phyloP scores from a whole-genome alignment of 2,329 filamentous ascomycete genomes.

The Incumbomyces delicatus region DNA sequence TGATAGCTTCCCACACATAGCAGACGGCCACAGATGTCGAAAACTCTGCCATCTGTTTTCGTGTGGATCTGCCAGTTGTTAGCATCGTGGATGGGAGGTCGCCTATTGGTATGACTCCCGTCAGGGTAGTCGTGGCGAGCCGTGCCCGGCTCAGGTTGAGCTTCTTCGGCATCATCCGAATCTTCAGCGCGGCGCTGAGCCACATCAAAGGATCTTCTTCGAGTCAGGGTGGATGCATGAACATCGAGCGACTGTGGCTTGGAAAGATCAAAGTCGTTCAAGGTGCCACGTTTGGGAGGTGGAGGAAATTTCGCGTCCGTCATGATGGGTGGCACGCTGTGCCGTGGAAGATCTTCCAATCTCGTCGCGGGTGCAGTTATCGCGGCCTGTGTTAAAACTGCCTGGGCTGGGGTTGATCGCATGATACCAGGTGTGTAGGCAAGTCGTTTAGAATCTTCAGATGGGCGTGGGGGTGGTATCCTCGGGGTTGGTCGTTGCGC shows the following conservation, averaged over 20 bases:
- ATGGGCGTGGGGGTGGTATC: constrained; percentile 17
- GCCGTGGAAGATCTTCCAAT: neutral
- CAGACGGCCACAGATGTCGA: constrained; percentile 80
- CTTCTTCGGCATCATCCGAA: constrained; percentile 40
- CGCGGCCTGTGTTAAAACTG: neutral
- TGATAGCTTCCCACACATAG: constrained; percentile 79
- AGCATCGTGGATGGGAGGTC: constrained; percentile 64
- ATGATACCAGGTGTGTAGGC: neutral
- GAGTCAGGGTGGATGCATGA: constrained; percentile 2
- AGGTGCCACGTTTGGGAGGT: constrained; percentile 24
- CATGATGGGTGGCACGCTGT: neutral
- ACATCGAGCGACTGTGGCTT: constrained; percentile 12
- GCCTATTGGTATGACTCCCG: constrained; percentile 70
- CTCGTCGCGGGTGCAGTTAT: neutral
- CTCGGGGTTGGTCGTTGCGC: constrained; percentile 33
- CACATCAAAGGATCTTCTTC: constrained; percentile 9
- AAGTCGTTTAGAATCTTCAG: constrained; percentile 15
- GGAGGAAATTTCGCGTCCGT: constrained; percentile 23
- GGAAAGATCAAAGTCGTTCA: constrained; percentile 12
- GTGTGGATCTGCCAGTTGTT: constrained; percentile 68
- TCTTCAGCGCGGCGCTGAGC: constrained; percentile 28
- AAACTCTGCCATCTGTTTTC: constrained; percentile 75
- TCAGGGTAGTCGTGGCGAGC: constrained; percentile 66
- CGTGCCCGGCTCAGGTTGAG: constrained; percentile 41
- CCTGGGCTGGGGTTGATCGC: neutral